Conservation (phyloP, 2,329 filamentous ascomycete species). For the Ophiocordyceps sinensis region DNA sequence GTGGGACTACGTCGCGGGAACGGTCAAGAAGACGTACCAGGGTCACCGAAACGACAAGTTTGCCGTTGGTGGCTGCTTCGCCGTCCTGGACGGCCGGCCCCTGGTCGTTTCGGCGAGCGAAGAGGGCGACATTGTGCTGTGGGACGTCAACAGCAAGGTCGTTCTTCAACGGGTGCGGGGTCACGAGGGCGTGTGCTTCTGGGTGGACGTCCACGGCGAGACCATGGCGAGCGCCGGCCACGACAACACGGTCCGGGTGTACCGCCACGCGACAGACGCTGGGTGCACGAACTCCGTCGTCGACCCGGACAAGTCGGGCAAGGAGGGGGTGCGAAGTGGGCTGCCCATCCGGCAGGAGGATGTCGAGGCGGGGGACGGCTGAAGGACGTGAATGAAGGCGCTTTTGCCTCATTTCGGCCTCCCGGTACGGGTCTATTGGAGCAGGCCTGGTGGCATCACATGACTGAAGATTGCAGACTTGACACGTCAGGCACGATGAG, state of each 20-base stretch:
- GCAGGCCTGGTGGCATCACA: too few species aligned
- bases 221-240: constrained; percentile 44
- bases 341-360: constrained; percentile 24
- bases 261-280: constrained; percentile 17
- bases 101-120: constrained; percentile 80
- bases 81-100: constrained; percentile 29
- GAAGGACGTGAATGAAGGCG: not conserved
- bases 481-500: too few species aligned
- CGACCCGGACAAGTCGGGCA: constrained; percentile 21
- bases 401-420: too few species aligned
- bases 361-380: constrained; percentile 20
- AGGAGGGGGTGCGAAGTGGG: constrained; percentile 43
- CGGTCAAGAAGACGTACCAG: constrained; percentile 93
- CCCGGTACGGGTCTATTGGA: too few species aligned
- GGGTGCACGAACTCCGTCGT: constrained; percentile 7
- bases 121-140: constrained; percentile 71
- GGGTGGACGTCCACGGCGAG: constrained; percentile 45
- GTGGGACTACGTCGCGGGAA: constrained; percentile 89
- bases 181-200: constrained; percentile 46
- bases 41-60: constrained; percentile 76
- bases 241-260: constrained; percentile 38
- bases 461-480: too few species aligned
- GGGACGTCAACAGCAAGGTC: constrained; percentile 81
- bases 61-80: constrained; percentile 76
- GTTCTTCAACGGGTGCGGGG: constrained; percentile 52